A percentile compares a stretch with the other conserved stretches of the same genome.
These are phyloP conservation scores for Apiotrichum sp. DNA, from an alignment of 1,284 basidiomycete species.

Conservation along the genomic window DNA sequence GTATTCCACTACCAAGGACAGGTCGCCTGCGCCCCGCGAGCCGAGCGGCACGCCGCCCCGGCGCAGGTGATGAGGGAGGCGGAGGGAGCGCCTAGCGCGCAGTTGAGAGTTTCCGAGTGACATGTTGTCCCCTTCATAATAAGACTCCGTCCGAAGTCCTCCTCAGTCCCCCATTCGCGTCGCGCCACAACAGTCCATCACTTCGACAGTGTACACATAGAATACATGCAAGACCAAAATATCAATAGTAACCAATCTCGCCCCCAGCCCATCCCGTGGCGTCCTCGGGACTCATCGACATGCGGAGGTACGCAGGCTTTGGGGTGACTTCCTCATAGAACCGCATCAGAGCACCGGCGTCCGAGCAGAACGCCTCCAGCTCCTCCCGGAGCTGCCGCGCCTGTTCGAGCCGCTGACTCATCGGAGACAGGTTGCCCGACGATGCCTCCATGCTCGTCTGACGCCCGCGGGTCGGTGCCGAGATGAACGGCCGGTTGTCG, in stretches of 20 bases:
- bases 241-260: neutral
- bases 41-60: neutral
- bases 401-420: conserved; percentile 35
- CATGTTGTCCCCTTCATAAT: too few relatives aligned
- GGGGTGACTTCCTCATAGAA: conserved; percentile 71
- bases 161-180: too few relatives aligned
- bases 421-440: conserved; percentile 20
- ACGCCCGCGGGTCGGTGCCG: conserved; percentile 29
- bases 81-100: too few relatives aligned
- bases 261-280: neutral
- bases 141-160: too few relatives aligned
- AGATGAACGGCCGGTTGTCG: conserved; percentile 64
- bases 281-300: conserved; percentile 5
- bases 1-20: conserved; percentile 1
- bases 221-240: neutral
- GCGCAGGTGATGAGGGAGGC: neutral
- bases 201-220: neutral
- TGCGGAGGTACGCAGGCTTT: conserved; percentile 8
- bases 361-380: conserved; percentile 62
- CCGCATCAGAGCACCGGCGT: conserved; percentile 52
- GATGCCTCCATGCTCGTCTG: conserved; percentile 11
- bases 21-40: neutral
- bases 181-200: neutral
- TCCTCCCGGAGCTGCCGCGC: conserved; percentile 49
- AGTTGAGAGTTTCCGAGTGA: too few relatives aligned